Evolutionary conservation across 192 early-diverging fungal genomes (phyloP), one percentile per base, ranked within the genome.

Genomic region (Mortierella hygrophila): DNA sequence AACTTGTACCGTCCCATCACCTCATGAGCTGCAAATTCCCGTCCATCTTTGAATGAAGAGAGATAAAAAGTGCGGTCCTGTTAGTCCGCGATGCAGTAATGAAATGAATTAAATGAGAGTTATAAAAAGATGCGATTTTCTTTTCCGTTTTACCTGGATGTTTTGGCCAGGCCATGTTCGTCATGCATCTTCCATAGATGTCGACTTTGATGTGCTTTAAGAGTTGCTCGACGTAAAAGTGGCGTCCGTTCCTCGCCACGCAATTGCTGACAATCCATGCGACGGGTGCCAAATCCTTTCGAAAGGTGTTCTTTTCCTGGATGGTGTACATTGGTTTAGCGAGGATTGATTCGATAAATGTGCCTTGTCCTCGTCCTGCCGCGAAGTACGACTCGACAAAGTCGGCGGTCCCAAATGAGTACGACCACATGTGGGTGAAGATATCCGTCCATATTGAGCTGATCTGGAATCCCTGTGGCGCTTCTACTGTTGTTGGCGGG

Each of bases 251-350:
- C 37, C 11, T 13, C 0, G 82, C 54, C 13, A 23, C 54, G 32
- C 88, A 88, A 47, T 72, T 81, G 47, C 78, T 80, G 23, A 77
- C 82, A 42, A 88, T 70, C 88, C 82, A 88, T 21, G 78, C 88
- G 37, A 88, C 60, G 0, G 88, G 88, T 10, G 76, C 88, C 13
- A 82, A 74, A 11, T 65, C 69, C n/a, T 72, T 32, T 41, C 74
- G 60, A 41, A 76, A 72, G 8, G 4, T 0, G 47, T 82, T 82
- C 75, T 82, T 82, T 9, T 76, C 74, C 23, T 71, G 40, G 35
- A 82, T 42, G 20, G 74, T 72, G 60, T 65, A 55, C 49, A 60
- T 37, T 32, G 74, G 74, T 38, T 70, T 70, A 4, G 40, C n/a
- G 35, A 82, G 44, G 26, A 82, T 52, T 6, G 13, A 15, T 2